Evolutionary conservation across 1,284 basidiomycete species (phyloP).

Genomic region (Cutaneotrichosporon mucoides): DNA sequence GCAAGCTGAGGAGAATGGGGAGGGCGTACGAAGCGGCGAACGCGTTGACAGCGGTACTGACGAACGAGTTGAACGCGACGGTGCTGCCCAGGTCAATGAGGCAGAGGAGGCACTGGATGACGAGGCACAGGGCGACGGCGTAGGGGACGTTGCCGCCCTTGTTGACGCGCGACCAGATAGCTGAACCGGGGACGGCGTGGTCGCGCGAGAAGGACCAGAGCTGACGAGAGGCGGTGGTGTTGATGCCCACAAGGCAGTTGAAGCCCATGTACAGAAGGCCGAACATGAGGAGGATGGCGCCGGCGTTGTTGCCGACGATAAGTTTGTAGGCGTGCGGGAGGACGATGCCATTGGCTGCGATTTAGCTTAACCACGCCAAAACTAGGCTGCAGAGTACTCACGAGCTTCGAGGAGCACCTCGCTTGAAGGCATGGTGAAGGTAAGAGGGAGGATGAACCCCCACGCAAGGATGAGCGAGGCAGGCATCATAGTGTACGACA

Average conservation of each 20-base stretch:
- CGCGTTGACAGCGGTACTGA: constrained; percentile 15
- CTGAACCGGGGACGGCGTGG: constrained; percentile 18
- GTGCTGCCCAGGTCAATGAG: constrained; percentile 22
- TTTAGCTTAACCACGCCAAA: not conserved
- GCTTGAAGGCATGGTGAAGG: constrained; percentile 16
- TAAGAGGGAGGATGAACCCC: constrained; percentile 13
- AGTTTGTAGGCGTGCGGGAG: constrained; percentile 16
- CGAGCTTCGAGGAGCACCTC: constrained; percentile 17
- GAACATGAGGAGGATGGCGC: constrained; percentile 13
- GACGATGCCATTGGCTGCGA: constrained; percentile 10
- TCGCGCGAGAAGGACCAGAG: constrained; percentile 21
- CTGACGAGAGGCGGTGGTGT: constrained; percentile 15
- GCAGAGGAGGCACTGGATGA: constrained; percentile 18
- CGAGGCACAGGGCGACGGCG: constrained; percentile 12
- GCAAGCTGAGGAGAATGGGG: constrained; percentile 14
- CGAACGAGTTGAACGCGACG: constrained; percentile 22
- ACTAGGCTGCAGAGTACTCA: constrained; percentile 1
- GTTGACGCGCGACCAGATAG: constrained; percentile 15
- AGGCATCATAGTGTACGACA: constrained; percentile 18
- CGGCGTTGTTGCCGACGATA: constrained; percentile 13
- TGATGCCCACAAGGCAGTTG: constrained; percentile 21
- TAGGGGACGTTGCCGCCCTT: constrained; percentile 17
- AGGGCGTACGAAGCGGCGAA: constrained; percentile 16
- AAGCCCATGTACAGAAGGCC: constrained; percentile 15
- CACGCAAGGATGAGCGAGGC: constrained; percentile 14